These are phyloP conservation scores for Colletotrichum sansevieriae DNA, from an alignment of 2,329 filamentous ascomycete species.

Conservation along the genomic window DNA sequence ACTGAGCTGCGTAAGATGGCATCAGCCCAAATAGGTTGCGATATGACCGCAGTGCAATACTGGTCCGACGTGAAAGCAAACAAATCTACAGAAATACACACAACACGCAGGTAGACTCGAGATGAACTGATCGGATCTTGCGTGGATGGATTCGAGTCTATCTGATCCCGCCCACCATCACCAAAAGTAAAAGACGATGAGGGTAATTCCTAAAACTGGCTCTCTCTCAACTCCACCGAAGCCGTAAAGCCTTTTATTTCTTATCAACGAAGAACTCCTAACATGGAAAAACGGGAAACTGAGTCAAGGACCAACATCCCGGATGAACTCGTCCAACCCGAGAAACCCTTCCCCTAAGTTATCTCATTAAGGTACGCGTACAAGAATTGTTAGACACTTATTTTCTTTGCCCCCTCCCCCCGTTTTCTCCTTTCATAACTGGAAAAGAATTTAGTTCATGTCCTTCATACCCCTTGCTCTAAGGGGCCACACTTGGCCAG, in stretches of 20 bases:
- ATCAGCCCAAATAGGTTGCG: too few relatives aligned
- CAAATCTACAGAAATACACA: too few relatives aligned
- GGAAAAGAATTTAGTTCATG: conserved; percentile 30
- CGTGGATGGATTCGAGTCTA: conserved; percentile 9
- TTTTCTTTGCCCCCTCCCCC: conserved; percentile 35
- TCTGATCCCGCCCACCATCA: not conserved
- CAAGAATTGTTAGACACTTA: conserved; percentile 43
- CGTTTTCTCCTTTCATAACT: conserved; percentile 32
- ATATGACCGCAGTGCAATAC: too few relatives aligned
- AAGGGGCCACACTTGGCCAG: conserved; percentile 38
- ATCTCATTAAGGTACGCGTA: conserved; percentile 44
- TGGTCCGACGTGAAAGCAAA: too few relatives aligned
- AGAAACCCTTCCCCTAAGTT: conserved; percentile 27
- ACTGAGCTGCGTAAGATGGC: too few relatives aligned
- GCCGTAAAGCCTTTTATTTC: conserved; percentile 33
- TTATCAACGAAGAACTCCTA: conserved; percentile 35
- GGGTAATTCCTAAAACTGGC: conserved; percentile 16
- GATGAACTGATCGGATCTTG: not conserved
- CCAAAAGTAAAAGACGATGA: not conserved
- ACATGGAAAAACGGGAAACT: conserved; percentile 25
- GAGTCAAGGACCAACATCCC: conserved; percentile 24
- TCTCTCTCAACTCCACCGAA: conserved; percentile 29
- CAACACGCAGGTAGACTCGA: too few relatives aligned
- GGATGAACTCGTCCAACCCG: conserved; percentile 26
- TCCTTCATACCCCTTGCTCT: conserved; percentile 30